These are phyloP conservation scores for Hordeum vulgare DNA, from an alignment of 176 grass and related monocot species.

Conservation along the genomic window DNA sequence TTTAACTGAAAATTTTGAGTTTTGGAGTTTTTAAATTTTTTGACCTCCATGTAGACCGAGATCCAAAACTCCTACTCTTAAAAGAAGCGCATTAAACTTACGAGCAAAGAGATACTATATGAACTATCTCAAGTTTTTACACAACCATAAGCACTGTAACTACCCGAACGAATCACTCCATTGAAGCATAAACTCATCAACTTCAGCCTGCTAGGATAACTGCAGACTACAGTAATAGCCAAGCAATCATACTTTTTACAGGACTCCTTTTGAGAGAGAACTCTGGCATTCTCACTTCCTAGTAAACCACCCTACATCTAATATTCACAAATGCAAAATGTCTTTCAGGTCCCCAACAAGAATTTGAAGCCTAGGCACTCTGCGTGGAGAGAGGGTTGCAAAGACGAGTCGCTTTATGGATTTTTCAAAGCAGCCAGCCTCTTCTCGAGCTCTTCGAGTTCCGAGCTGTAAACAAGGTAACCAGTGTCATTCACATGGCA, in stretches of 20 bases:
- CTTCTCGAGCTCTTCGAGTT: conserved; percentile 70
- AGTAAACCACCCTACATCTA: not conserved
- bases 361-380: not conserved
- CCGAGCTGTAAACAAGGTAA: conserved; percentile 49
- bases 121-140: not conserved
- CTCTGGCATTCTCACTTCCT: not conserved
- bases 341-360: not conserved
- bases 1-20: no score
- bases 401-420: conserved; percentile 10
- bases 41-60: no score
- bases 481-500: not conserved
- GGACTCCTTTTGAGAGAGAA: not conserved
- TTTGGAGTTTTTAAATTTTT: no score
- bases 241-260: not conserved
- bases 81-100: not conserved
- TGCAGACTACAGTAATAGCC: not conserved
- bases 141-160: not conserved
- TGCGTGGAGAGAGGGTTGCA: not conserved
- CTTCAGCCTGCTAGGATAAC: not conserved
- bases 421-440: conserved; percentile 73
- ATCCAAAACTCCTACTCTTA: not conserved
- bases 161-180: not conserved
- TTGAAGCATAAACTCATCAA: not conserved
- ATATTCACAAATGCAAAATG: conserved; percentile 28
- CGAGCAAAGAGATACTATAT: not conserved